Evolutionary conservation across 1,139 yeast species (phyloP).

Genomic region (Diutina sp.): DNA sequence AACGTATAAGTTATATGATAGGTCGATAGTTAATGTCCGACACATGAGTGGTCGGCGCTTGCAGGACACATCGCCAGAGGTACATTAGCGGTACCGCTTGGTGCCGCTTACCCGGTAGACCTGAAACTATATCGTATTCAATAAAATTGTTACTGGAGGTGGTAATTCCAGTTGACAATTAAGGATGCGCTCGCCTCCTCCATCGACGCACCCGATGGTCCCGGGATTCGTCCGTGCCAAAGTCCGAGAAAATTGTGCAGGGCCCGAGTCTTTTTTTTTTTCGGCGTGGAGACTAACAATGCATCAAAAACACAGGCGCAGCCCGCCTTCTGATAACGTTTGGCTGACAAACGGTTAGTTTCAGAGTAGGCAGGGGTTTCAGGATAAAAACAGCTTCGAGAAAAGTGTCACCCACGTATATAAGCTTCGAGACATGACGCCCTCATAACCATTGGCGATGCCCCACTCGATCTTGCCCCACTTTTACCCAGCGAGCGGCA

Average conservation of each 20-base stretch:
- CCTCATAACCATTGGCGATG: background rate
- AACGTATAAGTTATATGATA: background rate
- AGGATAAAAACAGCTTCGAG: too few relatives aligned
- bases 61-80: background rate
- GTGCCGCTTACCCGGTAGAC: background rate
- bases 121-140: background rate
- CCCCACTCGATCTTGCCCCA: background rate
- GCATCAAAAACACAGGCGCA: background rate
- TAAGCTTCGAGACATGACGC: background rate
- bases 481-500: background rate
- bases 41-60: background rate
- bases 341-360: background rate
- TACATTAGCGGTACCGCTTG: background rate
- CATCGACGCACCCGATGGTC: background rate
- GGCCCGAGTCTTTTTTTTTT: background rate
- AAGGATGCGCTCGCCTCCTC: background rate
- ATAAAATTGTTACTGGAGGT: background rate
- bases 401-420: background rate
- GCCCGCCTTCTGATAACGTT: background rate
- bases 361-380: too few relatives aligned
- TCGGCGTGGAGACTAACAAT: background rate
- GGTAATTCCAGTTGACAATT: background rate
- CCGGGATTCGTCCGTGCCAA: background rate
- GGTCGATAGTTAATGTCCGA: background rate
- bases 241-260: background rate